Percentiles rank a stretch among this genome's conserved stretches.
Conservation (phyloP, 2,329 filamentous ascomycete genomes). For the Diaporthe batatas region DNA sequence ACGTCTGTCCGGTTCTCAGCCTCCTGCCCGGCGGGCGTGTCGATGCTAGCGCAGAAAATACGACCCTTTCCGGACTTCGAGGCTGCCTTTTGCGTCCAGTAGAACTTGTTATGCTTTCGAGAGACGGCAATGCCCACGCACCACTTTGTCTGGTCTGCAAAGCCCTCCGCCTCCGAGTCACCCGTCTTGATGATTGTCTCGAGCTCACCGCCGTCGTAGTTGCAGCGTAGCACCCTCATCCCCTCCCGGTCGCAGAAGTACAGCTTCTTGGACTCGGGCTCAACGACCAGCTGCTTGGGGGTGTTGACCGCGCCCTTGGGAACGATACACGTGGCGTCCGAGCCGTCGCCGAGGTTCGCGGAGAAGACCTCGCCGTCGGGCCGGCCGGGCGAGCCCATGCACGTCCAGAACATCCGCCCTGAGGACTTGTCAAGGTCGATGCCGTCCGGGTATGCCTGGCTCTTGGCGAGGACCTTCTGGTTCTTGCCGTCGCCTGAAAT, state of each 20-base stretch:
- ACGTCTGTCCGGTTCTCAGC: slow-evolving; percentile 54
- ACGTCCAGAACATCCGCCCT: slow-evolving; percentile 62
- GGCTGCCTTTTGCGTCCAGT: slow-evolving; percentile 72
- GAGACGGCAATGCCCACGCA: slow-evolving; percentile 69
- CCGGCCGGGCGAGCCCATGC: slow-evolving; percentile 58
- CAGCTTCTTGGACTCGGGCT: slow-evolving; percentile 49
- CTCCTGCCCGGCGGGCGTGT: slow-evolving; percentile 51
- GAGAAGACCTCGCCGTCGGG: slow-evolving; percentile 60
- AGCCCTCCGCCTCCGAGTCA: slow-evolving; percentile 38
- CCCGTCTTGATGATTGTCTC: slow-evolving; percentile 54
- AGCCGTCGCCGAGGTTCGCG: slow-evolving; percentile 61
- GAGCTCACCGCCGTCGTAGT: slow-evolving; percentile 55
- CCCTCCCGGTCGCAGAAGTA: slow-evolving; percentile 62
- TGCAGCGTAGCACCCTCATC: slow-evolving; percentile 54
- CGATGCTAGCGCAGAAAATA: slow-evolving; percentile 64
- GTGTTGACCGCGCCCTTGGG: slow-evolving; percentile 61
- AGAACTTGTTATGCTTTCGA: slow-evolving; percentile 58
- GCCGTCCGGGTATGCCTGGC: slow-evolving; percentile 57
- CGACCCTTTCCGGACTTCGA: slow-evolving; percentile 64
- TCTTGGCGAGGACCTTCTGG: slow-evolving; percentile 45
- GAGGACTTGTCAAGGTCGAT: slow-evolving; percentile 53
- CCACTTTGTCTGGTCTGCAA: slow-evolving; percentile 57
- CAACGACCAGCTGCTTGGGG: slow-evolving; percentile 57
- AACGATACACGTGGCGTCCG: slow-evolving; percentile 58
- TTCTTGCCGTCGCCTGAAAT: slow-evolving; percentile 44